Conservation (phyloP, 176 grass and related monocot genomes). For the Oryza punctata region DNA sequence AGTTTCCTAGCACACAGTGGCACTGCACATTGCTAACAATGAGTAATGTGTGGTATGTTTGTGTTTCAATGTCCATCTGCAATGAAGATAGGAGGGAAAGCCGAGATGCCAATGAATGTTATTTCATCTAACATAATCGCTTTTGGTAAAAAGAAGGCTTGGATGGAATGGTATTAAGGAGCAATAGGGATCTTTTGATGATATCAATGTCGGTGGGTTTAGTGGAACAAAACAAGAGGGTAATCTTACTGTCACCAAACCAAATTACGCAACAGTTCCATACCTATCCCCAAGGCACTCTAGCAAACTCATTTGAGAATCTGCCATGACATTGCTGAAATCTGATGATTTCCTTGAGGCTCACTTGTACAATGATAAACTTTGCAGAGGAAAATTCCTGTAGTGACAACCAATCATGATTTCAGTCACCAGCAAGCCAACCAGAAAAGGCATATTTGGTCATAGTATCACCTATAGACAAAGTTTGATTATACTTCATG, state of each 20-base stretch:
- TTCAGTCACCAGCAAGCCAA: conserved; percentile 27
- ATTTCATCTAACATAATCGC: background rate
- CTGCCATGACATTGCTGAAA: conserved; percentile 35
- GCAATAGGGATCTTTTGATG: background rate
- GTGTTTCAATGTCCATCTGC: background rate
- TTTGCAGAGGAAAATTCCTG: conserved; percentile 27
- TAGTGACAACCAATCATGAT: conserved; percentile 17
- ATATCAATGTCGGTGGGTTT: background rate
- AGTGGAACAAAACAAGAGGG: background rate
- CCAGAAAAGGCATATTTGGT: background rate
- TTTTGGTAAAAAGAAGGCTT: background rate
- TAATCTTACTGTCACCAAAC: background rate
- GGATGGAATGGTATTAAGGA: background rate
- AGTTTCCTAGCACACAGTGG: too few relatives aligned
- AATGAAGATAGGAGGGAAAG: background rate
- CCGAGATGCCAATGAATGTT: background rate
- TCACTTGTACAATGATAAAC: conserved; percentile 27
- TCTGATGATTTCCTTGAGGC: conserved; percentile 1
- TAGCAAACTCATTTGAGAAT: conserved; percentile 30
- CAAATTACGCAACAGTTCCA: background rate
- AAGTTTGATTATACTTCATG: conserved; percentile 10
- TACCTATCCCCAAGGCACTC: conserved; percentile 43
- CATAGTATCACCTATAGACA: background rate
- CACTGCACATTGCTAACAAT: too few relatives aligned
- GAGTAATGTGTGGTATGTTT: background rate